Base-by-base conservation (phyloP, 139 green algal species). In the Micromonas pusilla region DNA sequence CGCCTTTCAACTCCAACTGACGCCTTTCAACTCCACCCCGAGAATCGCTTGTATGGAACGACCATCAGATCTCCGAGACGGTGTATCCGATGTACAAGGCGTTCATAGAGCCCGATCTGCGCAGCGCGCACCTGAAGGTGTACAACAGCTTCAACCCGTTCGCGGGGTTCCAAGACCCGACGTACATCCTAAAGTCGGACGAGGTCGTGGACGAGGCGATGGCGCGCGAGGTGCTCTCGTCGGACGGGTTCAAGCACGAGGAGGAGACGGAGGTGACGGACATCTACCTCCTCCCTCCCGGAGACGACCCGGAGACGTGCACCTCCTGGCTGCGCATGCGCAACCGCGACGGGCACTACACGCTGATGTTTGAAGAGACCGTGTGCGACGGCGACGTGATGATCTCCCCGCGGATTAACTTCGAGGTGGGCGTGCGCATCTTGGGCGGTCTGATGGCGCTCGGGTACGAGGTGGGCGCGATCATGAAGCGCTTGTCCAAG, bases 21-120 rank as follows among this genome's bases (percentile, higher is more conserved):
- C n/a, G n/a, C n/a, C n/a, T n/a, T n/a, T n/a, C n/a, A n/a, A n/a
- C n/a, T n/a, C n/a, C n/a, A n/a, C n/a, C n/a, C n/a, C n/a, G n/a
- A n/a, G n/a, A n/a, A n/a, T n/a, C n/a, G n/a, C n/a, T n/a, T n/a
- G n/a, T n/a, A n/a, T n/a, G n/a, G n/a, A n/a, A n/a, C n/a, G n/a
- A n/a, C n/a, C n/a, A n/a, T n/a, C 93, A 97, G 86, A 93, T 93
- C 25, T 85, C 80, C 0, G 83, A 89, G 63, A 88, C 84, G 19
- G 93, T 98, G 64, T 98, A 96, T 81, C 94, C 94, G 26, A 98
- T 98, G 93, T 98, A 97, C 88, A 97, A 98, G 87, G 93, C 81
- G 39, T 86, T 93, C 88, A 98, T 98, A 38, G 94, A 98, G 87
- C 94, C 94, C 0, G 93, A 97, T 80, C 86, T 98, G 33, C 86